A percentile compares a stretch with the other conserved stretches of the same genome.
Conservation (phyloP, 768 basidiomycete species). For the Psilocybe cyanescens region DNA sequence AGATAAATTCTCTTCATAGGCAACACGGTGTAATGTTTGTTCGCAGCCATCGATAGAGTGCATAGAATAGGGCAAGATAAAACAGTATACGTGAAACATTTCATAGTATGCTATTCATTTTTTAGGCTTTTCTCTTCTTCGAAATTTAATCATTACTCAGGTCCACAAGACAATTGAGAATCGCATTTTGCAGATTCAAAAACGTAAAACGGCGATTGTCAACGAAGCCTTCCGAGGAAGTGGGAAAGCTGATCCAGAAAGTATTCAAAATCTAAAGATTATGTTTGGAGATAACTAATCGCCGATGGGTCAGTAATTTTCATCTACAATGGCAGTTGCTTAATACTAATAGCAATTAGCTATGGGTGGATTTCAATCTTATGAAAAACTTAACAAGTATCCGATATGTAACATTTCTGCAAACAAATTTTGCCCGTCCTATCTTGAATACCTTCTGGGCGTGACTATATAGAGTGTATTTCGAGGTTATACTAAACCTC, state of each 20-base stretch:
- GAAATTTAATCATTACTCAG: slow-evolving; percentile 36
- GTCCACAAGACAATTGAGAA: slow-evolving; percentile 78
- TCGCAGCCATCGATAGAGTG: slow-evolving; percentile 79
- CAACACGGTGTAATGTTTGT: neutral
- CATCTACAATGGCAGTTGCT: too few species aligned
- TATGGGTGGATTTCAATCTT: too few species aligned
- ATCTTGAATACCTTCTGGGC: too few species aligned
- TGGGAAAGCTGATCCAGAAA: slow-evolving; percentile 63
- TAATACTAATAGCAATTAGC: too few species aligned
- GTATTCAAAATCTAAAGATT: slow-evolving; percentile 80
- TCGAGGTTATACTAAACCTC: too few species aligned
- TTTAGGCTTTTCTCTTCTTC: too few species aligned
- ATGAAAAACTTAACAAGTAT: too few species aligned
- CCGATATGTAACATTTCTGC: too few species aligned
- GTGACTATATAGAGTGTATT: too few species aligned
- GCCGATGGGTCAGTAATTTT: too few species aligned
- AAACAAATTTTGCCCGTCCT: too few species aligned
- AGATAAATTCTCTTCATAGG: neutral
- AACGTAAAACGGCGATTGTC: slow-evolving; percentile 85
- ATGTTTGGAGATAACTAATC: slow-evolving; percentile 63
- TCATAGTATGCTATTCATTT: slow-evolving; percentile 57
- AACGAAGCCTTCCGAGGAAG: slow-evolving; percentile 80
- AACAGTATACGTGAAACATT: slow-evolving; percentile 83
- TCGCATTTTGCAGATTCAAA: slow-evolving; percentile 81
- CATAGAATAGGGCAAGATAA: slow-evolving; percentile 86